A percentile compares a stretch with the other conserved stretches of the same genome.
phyloP scores from a whole-genome alignment of 1,284 basidiomycete genomes.

The Volvariella volvacea region DNA sequence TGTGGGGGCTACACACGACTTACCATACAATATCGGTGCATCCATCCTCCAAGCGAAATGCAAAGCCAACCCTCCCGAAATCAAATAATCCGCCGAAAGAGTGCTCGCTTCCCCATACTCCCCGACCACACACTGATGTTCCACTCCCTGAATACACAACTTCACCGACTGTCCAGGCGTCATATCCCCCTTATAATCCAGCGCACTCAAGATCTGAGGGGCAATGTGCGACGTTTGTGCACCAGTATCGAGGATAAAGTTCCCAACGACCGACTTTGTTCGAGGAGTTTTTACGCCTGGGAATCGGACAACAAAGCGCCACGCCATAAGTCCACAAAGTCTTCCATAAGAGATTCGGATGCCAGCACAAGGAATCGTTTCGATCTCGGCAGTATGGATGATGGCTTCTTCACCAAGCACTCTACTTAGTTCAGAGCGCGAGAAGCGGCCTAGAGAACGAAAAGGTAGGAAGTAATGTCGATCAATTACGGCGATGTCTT shows the following conservation, averaged over 20 bases:
- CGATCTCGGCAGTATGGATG: constrained; percentile 25
- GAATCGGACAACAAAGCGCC: constrained; percentile 27
- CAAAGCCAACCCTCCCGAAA: constrained; percentile 18
- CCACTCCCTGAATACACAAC: constrained; percentile 17
- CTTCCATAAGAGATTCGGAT: constrained; percentile 27
- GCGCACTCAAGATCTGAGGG: constrained; percentile 21
- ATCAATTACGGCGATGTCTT: no score
- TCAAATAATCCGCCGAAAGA: constrained; percentile 17
- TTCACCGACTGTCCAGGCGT: constrained; percentile 14
- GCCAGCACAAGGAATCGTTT: constrained; percentile 29
- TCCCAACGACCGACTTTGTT: constrained; percentile 17
- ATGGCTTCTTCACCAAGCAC: constrained; percentile 26
- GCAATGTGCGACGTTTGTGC: constrained; percentile 23
- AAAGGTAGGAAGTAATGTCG: neutral
- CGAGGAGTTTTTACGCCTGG: constrained; percentile 7
- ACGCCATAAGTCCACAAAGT: constrained; percentile 28
- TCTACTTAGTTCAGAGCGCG: constrained; percentile 14
- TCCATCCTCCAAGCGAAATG: constrained; percentile 17
- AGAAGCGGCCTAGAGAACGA: neutral
- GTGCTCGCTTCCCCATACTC: constrained; percentile 16
- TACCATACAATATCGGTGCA: constrained; percentile 21
- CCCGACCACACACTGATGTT: constrained; percentile 15
- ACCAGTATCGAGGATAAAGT: constrained; percentile 34
- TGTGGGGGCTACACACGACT: constrained; percentile 1
- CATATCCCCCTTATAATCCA: constrained; percentile 18